These are phyloP conservation scores for Cadophora sp. DNA, from an alignment of 2,329 filamentous ascomycete species.

Conservation along the genomic window DNA sequence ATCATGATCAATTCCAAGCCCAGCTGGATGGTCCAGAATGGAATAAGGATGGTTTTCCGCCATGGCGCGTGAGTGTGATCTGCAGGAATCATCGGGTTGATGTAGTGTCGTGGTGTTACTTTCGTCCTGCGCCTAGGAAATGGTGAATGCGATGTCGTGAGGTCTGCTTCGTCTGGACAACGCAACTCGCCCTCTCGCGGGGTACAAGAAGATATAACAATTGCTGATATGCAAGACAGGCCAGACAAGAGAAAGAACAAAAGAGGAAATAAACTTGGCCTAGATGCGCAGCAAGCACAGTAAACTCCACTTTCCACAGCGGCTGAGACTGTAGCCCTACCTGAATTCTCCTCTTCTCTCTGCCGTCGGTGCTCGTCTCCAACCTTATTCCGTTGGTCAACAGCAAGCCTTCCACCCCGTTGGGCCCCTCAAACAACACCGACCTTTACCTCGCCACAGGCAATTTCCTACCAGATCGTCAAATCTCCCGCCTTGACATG, in stretches of 20 bases:
- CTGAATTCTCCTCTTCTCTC: background rate
- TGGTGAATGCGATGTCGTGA: background rate
- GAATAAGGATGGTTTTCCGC: slow-evolving; percentile 36
- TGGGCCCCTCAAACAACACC: background rate
- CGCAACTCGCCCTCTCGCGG: background rate
- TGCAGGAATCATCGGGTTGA: slow-evolving; percentile 7
- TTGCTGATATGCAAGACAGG: background rate
- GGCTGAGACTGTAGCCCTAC: slow-evolving; percentile 10
- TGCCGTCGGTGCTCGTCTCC: background rate
- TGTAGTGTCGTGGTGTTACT: background rate
- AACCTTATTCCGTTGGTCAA: background rate
- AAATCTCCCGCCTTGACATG: slow-evolving; percentile 3
- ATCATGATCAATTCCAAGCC: slow-evolving; percentile 33
- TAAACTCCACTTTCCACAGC: background rate
- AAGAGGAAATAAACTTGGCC: slow-evolving; percentile 3
- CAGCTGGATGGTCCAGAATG: slow-evolving; percentile 38
- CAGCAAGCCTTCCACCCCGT: background rate
- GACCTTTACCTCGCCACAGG: slow-evolving; percentile 5
- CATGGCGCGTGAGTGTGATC: slow-evolving; percentile 36
- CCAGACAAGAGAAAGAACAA: background rate
- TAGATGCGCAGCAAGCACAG: slow-evolving; percentile 10
- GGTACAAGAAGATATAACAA: slow-evolving; percentile 1
- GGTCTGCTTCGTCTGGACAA: background rate
- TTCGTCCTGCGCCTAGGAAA: background rate
- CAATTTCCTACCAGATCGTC: background rate